Evolutionary conservation across 2,329 filamentous ascomycete species (phyloP), one percentile per base, ranked within the genome.

Genomic region (Septoria petroselini): DNA sequence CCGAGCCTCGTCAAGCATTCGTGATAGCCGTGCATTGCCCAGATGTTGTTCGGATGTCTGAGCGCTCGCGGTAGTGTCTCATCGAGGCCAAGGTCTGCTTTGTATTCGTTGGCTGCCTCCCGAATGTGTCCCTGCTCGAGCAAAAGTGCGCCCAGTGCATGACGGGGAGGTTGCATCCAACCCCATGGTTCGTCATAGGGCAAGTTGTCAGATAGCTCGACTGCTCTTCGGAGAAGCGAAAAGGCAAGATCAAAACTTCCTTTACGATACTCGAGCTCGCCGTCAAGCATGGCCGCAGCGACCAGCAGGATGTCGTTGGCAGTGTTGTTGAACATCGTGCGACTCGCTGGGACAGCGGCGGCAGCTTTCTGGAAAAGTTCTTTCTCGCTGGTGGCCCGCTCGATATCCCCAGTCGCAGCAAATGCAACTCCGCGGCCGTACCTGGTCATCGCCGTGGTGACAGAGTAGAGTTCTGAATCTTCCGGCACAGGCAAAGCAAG

Each of bases 171-270:
- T 60, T 86, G 83, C 84, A 88, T 88, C 84, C 85, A 88, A 0
- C 82, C 84, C 84, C 84, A 88, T 0, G 85, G 85, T 63, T 89
- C 85, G 53, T 84, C 81, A 52, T 86, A 88, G 0, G 81, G 81
- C 14, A 88, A 70, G 0, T 65, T 67, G 59, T 86, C 83, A 52
- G 85, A 81, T 1, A 79, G 71, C 0, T 66, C 58, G 23, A 85
- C 78, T 0, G 83, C 76, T n/a, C 70, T 68, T 0, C 74, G 73
- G 2, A 89, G 69, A 43, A 77, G 71, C 0, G 66, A 59, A 58
- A 85, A 87, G 6, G 51, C 58, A 3, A 14, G 3, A 4, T 37
- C 42, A 57, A 84, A 85, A 1, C 84, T 76, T 0, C 76, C 76
- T 2, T 73, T 72, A 1, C 86, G 81, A 60, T 90, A 91, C 45